Evolutionary conservation across 352 stramenopile species (phyloP).

Genomic region (Phytophthora hibernalis): DNA sequence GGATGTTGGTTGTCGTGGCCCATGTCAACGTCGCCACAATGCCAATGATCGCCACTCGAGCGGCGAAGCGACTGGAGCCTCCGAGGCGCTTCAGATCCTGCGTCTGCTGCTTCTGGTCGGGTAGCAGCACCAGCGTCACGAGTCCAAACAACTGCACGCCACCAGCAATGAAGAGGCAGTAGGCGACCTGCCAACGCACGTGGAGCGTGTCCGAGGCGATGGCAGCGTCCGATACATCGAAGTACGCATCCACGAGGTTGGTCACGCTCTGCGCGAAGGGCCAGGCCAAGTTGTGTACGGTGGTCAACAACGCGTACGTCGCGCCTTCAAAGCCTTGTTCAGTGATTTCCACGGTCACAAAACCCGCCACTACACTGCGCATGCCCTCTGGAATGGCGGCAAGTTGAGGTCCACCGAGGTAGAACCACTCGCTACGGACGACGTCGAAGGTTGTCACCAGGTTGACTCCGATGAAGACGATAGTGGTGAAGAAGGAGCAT

Average conservation of each 20-base stretch:
- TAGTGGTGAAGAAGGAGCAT: constrained; percentile 53
- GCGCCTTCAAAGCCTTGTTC: constrained; percentile 76
- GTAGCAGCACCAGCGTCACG: constrained; percentile 57
- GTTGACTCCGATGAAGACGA: constrained; percentile 52
- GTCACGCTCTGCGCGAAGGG: constrained; percentile 63
- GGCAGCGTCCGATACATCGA: constrained; percentile 62
- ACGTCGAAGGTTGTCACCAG: constrained; percentile 66
- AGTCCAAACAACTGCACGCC: constrained; percentile 57
- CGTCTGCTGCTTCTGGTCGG: constrained; percentile 67
- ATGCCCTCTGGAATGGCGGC: constrained; percentile 69
- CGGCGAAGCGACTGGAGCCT: constrained; percentile 51
- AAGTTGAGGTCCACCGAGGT: constrained; percentile 63
- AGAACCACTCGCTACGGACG: constrained; percentile 76
- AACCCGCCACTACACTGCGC: constrained; percentile 62
- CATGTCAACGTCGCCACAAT: constrained; percentile 54
- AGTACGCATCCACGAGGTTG: constrained; percentile 63
- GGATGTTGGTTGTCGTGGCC: constrained; percentile 64
- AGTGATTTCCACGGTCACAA: constrained; percentile 75
- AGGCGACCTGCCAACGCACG: constrained; percentile 69
- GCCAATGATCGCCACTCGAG: constrained; percentile 42
- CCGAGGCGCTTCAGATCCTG: constrained; percentile 68
- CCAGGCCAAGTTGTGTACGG: constrained; percentile 64
- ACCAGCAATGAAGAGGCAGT: constrained; percentile 59
- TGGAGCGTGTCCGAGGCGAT: constrained; percentile 65
- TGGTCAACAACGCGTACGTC: constrained; percentile 73